Evolutionary conservation across 345 rosid genomes (phyloP), one percentile per base, ranked within the genome.

Genomic region (Brassica napus): DNA sequence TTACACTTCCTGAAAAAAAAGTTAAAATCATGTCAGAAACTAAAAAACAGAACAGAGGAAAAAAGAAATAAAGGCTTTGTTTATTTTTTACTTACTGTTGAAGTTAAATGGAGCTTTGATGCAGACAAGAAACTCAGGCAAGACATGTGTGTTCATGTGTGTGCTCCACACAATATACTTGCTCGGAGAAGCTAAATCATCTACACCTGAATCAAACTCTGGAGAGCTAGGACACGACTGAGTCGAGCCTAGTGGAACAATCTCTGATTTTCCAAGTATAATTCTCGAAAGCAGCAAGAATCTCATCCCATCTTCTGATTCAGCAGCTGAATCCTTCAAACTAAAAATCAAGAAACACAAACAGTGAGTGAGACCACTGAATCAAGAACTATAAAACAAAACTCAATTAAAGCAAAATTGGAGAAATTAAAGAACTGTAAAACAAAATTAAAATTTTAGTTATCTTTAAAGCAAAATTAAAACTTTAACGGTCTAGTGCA

Each of bases 181-280:
- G 47, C 42, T 92, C 0, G 97, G 92, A 32, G 86, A 77, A 2
- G 64, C 44, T 5, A 91, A 63, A 35, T 79, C 66, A 42, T 94
- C 98, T 0, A 92, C 85, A 49, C 97, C 97, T 2, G 89, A 84
- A 81, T 94, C 97, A 16, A 87, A 91, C 37, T 91, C 91, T 4
- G 47, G 79, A 1, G 89, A 90, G 75, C 89, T 85, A 1, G 97
- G 98, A 77, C 83, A 87, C 2, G 62, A 74, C 70, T 86, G 88
- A 18, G 77, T 74, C 5, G 88, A 87, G 37, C 94, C 92, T 5
- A 77, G 81, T 52, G 18, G 83, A 30, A 94, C 86, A n/a, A 80
- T 72, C 87, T 95, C 96, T 39, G 84, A 16, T 52, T 87, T 91
- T 34, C 99, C 97, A n/a, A 88, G 66, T 61, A 91, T 72, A 21